Conservation (phyloP, 345 rosid species). For the Syzygium oleosum region DNA sequence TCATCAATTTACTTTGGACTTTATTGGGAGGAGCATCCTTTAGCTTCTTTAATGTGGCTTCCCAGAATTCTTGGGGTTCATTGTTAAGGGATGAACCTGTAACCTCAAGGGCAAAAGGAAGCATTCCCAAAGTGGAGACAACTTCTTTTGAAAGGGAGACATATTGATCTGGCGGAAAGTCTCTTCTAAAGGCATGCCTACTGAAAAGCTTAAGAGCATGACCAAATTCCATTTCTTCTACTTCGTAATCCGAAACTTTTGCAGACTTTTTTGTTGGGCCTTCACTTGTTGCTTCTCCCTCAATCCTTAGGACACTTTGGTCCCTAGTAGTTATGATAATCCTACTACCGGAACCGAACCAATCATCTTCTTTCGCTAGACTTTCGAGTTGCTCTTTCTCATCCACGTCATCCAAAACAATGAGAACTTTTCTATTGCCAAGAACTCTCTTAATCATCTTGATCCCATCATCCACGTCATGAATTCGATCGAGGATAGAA, state of each 20-base stretch:
- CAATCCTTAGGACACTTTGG: neutral
- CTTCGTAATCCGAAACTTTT: neutral
- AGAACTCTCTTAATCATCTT: neutral
- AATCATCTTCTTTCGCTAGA: neutral
- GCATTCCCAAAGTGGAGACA: neutral
- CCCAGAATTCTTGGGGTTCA: neutral
- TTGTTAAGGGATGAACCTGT: neutral
- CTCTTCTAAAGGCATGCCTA: neutral
- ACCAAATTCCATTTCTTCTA: neutral
- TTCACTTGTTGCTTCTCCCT: neutral
- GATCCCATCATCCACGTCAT: neutral
- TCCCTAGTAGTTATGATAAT: neutral
- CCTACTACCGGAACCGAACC: neutral
- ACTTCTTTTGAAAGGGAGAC: neutral
- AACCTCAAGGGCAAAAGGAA: neutral
- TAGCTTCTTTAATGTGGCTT: neutral
- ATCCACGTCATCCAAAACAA: neutral
- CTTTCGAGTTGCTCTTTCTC: neutral
- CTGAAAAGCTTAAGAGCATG: neutral
- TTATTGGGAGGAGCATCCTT: neutral
- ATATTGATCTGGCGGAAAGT: neutral
- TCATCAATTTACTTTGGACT: neutral
- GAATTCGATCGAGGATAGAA: neutral
- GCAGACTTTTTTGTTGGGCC: fast-evolving
- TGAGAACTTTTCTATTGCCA: neutral